Percentiles rank a stretch among this genome's conserved stretches.
Evolutionary conservation across 345 rosid genomes (phyloP).

Genomic region (Rhodamnia rubescens): DNA sequence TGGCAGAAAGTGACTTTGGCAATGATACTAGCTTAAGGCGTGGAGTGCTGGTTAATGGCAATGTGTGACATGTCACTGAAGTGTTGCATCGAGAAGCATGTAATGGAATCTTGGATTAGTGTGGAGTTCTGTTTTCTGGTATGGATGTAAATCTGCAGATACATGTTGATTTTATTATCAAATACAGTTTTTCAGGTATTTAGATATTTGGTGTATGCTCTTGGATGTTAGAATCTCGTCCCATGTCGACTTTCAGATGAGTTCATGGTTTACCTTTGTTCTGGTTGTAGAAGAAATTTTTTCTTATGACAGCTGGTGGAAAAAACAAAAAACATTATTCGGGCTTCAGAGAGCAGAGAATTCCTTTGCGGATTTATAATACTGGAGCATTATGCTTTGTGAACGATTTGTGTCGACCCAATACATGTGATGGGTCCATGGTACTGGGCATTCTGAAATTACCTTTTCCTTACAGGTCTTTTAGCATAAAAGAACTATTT

Average conservation of each 20-base stretch:
- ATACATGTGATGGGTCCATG: background rate
- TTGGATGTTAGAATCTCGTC: background rate
- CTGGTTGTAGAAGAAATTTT: background rate
- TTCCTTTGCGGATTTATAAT: background rate
- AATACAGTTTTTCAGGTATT: background rate
- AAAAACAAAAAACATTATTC: background rate
- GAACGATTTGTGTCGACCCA: background rate
- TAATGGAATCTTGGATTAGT: background rate
- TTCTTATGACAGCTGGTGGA: background rate
- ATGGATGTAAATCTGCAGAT: background rate
- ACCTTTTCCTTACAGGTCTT: background rate
- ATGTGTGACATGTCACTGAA: conserved; percentile 2
- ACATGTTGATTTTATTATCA: background rate
- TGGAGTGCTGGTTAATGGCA: conserved; percentile 14
- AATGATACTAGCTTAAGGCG: conserved; percentile 24
- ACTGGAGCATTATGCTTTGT: background rate
- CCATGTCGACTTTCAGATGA: background rate
- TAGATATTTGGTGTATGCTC: background rate
- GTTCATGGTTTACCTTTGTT: background rate
- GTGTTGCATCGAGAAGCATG: background rate
- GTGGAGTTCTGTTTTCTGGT: background rate
- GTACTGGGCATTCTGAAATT: background rate
- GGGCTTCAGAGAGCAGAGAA: background rate
- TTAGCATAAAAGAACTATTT: background rate
- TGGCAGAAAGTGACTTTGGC: conserved; percentile 17